Evolutionary conservation across 75 land plant species (phyloP).

Genomic region (Selaginella tamariscina): DNA sequence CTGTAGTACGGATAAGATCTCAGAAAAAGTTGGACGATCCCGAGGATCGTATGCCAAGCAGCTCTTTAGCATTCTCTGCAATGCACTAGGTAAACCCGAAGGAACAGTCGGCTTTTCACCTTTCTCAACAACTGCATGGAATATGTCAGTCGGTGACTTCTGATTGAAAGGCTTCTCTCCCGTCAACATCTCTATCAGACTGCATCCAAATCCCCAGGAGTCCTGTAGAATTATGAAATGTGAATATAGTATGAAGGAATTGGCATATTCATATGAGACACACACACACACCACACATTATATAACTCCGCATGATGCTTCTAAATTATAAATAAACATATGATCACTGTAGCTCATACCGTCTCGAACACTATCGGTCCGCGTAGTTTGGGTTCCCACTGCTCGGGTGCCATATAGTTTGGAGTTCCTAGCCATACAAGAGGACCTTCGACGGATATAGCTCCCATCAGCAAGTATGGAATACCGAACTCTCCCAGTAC

Average conservation of each 20-base stretch:
- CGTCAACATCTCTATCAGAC: conserved; percentile 84
- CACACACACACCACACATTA: too few species aligned
- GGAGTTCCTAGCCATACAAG: conserved; percentile 70
- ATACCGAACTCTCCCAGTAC: conserved; percentile 77
- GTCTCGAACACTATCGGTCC: conserved; percentile 85
- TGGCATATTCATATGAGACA: too few species aligned
- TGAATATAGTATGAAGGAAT: too few species aligned
- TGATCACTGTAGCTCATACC: too few species aligned
- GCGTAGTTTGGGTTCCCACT: conserved; percentile 71
- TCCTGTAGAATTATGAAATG: too few species aligned
- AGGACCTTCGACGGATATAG: conserved; percentile 36
- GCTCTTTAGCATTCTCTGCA: conserved; percentile 53
- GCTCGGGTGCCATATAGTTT: conserved; percentile 98
- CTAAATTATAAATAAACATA: too few species aligned
- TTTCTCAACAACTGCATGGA: conserved; percentile 50
- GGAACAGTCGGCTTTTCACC: conserved; percentile 72
- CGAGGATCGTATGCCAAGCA: conserved; percentile 90
- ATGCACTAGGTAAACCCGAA: conserved; percentile 56
- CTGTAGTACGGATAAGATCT: conserved; percentile 53
- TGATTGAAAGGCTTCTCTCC: conserved; percentile 69
- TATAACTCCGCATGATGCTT: too few species aligned
- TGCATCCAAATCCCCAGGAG: conserved; percentile 95
- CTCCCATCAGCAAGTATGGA: conserved; percentile 50
- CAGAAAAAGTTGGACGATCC: conserved; percentile 59
- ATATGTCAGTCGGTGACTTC: conserved; percentile 59